Conservation (phyloP, 495 filamentous ascomycete species). For the Daldinia concentrica region DNA sequence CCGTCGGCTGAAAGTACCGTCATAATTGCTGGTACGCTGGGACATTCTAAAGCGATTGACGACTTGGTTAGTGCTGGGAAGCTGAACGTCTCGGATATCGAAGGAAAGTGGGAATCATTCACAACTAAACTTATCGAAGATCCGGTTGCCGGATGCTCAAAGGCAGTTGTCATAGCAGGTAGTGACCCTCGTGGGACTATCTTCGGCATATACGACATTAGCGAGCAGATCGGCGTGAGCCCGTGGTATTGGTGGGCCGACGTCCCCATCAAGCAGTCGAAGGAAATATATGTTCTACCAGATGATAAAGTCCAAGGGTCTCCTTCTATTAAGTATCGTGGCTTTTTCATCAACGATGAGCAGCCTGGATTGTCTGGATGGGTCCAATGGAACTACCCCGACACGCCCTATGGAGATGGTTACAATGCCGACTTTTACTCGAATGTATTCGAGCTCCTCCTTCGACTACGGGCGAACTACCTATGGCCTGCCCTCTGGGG, state of each 20-base stretch:
- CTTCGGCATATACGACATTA: slow-evolving; percentile 77
- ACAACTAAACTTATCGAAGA: slow-evolving; percentile 65
- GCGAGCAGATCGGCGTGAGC: slow-evolving; percentile 79
- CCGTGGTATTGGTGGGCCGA: slow-evolving; percentile 84
- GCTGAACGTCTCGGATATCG: slow-evolving; percentile 63
- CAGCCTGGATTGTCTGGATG: slow-evolving; percentile 76
- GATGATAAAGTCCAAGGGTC: slow-evolving; percentile 65
- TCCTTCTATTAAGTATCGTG: slow-evolving; percentile 77
- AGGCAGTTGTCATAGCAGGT: slow-evolving; percentile 74
- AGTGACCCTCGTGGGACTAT: slow-evolving; percentile 75
- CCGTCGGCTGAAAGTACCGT: slow-evolving; percentile 58
- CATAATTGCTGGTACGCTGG: slow-evolving; percentile 77
- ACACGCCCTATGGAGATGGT: slow-evolving; percentile 63
- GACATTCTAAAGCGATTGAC: slow-evolving; percentile 68
- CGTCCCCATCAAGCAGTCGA: slow-evolving; percentile 63
- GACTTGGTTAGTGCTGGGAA: slow-evolving; percentile 61
- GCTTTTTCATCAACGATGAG: slow-evolving; percentile 84
- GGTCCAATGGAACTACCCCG: slow-evolving; percentile 61
- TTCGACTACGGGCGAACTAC: slow-evolving; percentile 76
- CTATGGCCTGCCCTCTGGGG: slow-evolving; percentile 79
- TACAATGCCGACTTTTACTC: slow-evolving; percentile 73
- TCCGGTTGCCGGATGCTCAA: slow-evolving; percentile 64
- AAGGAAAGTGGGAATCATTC: slow-evolving; percentile 77
- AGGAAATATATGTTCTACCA: slow-evolving; percentile 64
- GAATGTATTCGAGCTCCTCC: slow-evolving; percentile 75